Conservation (phyloP, 2,329 filamentous ascomycete genomes). For the Parastagonospora avenae region DNA sequence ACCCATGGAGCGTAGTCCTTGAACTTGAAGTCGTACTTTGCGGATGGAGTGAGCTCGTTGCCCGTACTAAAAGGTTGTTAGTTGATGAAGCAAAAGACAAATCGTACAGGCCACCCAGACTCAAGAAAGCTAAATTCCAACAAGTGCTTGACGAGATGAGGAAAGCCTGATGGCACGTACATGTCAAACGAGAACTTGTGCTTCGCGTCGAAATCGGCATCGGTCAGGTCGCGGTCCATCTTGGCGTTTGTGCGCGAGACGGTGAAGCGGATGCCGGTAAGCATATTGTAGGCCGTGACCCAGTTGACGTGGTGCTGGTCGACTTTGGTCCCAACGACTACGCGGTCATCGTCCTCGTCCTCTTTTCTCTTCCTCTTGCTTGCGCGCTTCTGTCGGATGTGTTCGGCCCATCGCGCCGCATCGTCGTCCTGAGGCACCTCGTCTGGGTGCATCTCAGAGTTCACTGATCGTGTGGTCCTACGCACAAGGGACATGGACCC, state of each 20-base stretch:
- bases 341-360: slow-evolving; percentile 86
- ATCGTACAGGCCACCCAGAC: slow-evolving; percentile 12
- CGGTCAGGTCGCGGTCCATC: slow-evolving; percentile 85
- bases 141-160: slow-evolving; percentile 16
- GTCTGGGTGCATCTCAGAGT: slow-evolving; percentile 82
- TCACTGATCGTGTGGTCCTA: slow-evolving; percentile 80
- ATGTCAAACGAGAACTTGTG: slow-evolving; percentile 99
- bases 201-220: slow-evolving; percentile 89
- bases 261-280: slow-evolving; percentile 96
- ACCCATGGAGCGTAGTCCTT: slow-evolving; percentile 99
- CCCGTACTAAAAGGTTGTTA: slow-evolving; percentile 69
- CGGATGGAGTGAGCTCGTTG: slow-evolving; percentile 94
- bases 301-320: slow-evolving; percentile 97
- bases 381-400: slow-evolving; percentile 87
- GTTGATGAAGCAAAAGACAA: neutral
- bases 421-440: slow-evolving; percentile 88
- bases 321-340: slow-evolving; percentile 95
- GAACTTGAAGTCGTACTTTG: slow-evolving; percentile 99
- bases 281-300: slow-evolving; percentile 99
- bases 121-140: slow-evolving; percentile 18
- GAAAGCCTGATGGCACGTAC: slow-evolving; percentile 58
- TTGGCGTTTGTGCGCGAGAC: slow-evolving; percentile 97
- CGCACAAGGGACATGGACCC: slow-evolving; percentile 83
- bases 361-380: slow-evolving; percentile 84
- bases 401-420: slow-evolving; percentile 88